phyloP scores from a whole-genome alignment of 257 asterid species.

The Phtheirospermum japonicum region DNA sequence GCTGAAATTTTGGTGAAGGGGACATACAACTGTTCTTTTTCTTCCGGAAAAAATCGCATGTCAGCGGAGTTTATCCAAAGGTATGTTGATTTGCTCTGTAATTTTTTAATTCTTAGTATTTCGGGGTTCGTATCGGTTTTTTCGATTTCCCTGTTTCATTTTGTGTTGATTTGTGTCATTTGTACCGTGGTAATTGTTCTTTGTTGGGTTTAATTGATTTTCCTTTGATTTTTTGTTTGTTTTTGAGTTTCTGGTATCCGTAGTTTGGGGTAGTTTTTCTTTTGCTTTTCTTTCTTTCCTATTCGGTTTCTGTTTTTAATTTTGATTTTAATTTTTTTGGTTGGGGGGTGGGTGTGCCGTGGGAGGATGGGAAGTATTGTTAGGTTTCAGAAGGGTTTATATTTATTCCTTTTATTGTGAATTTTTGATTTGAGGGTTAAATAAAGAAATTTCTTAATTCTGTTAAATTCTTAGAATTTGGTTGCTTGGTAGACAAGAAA shows the following conservation, averaged over 20 bases:
- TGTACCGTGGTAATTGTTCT: background rate
- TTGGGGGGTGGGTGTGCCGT: too few relatives aligned
- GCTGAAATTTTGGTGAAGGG: too few relatives aligned
- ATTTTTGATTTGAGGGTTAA: too few relatives aligned
- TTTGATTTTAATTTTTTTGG: too few relatives aligned
- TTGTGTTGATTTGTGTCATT: background rate
- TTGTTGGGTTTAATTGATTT: background rate
- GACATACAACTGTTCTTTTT: too few relatives aligned
- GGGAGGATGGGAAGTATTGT: too few relatives aligned
- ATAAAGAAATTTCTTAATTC: too few relatives aligned
- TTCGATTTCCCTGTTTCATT: background rate
- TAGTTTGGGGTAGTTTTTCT: background rate
- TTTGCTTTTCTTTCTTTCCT: background rate
- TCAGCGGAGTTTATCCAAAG: conserved; percentile 23
- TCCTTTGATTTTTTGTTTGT: too few relatives aligned
- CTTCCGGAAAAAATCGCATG: background rate
- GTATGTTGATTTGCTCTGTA: conserved; percentile 29
- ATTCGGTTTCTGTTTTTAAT: background rate
- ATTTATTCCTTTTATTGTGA: background rate
- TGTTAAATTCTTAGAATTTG: too few relatives aligned
- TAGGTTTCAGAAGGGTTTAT: background rate
- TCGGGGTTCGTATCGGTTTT: background rate
- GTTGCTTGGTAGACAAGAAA: too few relatives aligned
- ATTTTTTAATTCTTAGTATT: background rate
- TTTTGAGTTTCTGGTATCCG: background rate